These are phyloP conservation scores for Globisporangium ultimum DNA, from an alignment of 352 stramenopile species.

Conservation along the genomic window DNA sequence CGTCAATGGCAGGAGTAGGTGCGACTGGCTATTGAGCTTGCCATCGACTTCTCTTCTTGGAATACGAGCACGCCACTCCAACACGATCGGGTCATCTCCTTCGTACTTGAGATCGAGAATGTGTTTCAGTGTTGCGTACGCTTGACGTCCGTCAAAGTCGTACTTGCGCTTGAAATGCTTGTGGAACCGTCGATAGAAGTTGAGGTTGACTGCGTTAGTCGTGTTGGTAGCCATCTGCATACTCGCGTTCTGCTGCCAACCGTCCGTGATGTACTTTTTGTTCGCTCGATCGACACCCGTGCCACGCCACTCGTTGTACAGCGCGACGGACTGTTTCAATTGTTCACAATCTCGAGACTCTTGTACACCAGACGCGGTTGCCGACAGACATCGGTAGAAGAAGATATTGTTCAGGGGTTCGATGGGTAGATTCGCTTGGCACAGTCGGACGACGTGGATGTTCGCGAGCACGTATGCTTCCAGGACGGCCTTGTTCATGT, in stretches of 20 bases:
- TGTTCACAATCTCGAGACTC: not conserved
- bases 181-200: conserved; percentile 12
- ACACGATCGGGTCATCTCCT: conserved; percentile 1
- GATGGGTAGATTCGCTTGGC: not conserved
- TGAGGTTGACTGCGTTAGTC: conserved; percentile 3
- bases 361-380: not conserved
- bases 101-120: conserved; percentile 12
- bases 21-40: not conserved
- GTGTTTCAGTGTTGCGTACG: conserved; percentile 7
- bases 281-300: not conserved
- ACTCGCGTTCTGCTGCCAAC: conserved; percentile 5
- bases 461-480: conserved; percentile 16
- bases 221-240: conserved; percentile 10
- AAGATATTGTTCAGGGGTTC: conserved; percentile 5
- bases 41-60: not conserved
- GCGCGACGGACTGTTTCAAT: conserved; percentile 4
- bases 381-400: conserved; percentile 9
- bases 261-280: not conserved
- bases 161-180: conserved; percentile 10
- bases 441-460: conserved; percentile 10
- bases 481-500: conserved; percentile 11
- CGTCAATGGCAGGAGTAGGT: conserved; percentile 6
- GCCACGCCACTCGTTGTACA: conserved; percentile 11
- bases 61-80: conserved; percentile 3
- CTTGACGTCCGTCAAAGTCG: conserved; percentile 1